Percentiles rank a stretch among this genome's conserved stretches.
phyloP scores from a whole-genome alignment of 2,329 filamentous ascomycete genomes.

The Niveomyces coronatus region DNA sequence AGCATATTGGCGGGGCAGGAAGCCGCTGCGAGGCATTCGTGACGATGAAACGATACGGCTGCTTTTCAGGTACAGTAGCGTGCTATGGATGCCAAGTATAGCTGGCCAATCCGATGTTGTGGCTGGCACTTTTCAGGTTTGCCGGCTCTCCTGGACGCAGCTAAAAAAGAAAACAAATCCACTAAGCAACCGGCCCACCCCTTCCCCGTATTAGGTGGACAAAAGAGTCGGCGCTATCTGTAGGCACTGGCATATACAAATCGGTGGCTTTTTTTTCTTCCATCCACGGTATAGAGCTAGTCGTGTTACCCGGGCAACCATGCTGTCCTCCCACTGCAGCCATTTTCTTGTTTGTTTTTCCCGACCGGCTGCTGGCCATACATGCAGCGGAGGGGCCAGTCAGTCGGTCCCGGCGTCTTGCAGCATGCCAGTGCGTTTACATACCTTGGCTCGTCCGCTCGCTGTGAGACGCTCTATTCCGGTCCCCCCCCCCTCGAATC shows the following conservation, averaged over 20 bases:
- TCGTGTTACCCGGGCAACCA: constrained; percentile 22
- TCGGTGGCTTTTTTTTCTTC: no score
- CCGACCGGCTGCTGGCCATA: no score
- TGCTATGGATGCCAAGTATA: background rate
- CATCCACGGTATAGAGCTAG: no score
- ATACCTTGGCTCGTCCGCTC: constrained; percentile 7
- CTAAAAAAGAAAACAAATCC: no score
- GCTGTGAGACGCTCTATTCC: constrained; percentile 5
- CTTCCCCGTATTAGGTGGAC: no score
- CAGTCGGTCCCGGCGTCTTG: constrained; percentile 18
- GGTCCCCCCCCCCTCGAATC: background rate
- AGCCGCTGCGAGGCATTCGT: constrained; percentile 6
- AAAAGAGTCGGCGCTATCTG: no score
- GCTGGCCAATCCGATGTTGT: constrained; percentile 9
- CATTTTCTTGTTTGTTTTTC: constrained; percentile 25
- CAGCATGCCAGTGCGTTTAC: constrained; percentile 8
- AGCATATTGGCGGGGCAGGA: constrained; percentile 1
- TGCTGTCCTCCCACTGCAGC: constrained; percentile 9
- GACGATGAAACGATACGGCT: background rate
- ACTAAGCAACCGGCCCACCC: no score
- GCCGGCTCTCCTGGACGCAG: no score
- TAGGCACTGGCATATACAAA: no score
- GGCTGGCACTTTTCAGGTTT: no score
- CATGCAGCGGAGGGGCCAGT: no score
- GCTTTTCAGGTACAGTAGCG: no score